Conservation (phyloP, 78 protist species). For the Speleostelium caveatum region DNA sequence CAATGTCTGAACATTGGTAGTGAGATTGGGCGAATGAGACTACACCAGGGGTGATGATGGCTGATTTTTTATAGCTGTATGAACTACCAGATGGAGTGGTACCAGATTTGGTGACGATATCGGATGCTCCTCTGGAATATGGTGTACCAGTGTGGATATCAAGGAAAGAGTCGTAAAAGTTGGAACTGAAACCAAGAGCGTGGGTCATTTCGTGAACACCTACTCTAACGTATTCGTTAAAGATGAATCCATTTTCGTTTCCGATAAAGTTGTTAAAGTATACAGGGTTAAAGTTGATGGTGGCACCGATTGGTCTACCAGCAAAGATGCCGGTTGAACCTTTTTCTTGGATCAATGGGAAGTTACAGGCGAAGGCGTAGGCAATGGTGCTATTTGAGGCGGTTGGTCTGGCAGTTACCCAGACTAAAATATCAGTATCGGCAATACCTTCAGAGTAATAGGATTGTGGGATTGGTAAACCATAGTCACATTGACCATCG, state of each 20-base stretch:
- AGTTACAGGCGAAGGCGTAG: constrained; percentile 44
- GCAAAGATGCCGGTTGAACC: not conserved
- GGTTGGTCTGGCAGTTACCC: constrained; percentile 77
- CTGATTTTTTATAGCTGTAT: not conserved
- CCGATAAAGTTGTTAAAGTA: not conserved
- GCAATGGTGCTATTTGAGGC: constrained; percentile 29
- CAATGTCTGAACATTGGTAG: constrained; percentile 21
- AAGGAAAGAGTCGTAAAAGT: not conserved
- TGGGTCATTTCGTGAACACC: constrained; percentile 11
- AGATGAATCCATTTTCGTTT: not conserved
- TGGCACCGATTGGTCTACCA: constrained; percentile 29
- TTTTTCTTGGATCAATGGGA: not conserved
- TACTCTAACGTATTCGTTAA: not conserved
- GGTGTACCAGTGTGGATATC: not conserved
- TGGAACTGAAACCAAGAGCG: constrained; percentile 18
- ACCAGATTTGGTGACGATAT: not conserved
- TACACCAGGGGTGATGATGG: not conserved
- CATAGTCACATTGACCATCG: constrained; percentile 47
- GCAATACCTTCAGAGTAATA: not conserved
- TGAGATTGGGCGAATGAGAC: constrained; percentile 6
- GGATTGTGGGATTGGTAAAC: constrained; percentile 1
- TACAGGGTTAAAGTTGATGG: constrained; percentile 13
- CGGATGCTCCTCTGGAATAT: not conserved
- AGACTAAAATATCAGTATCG: constrained; percentile 42
- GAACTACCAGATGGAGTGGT: not conserved